A percentile compares a stretch with the other conserved stretches of the same genome.
These are phyloP conservation scores for Phenoliferia sp. DNA, from an alignment of 1,284 basidiomycete genomes.

Conservation along the genomic window DNA sequence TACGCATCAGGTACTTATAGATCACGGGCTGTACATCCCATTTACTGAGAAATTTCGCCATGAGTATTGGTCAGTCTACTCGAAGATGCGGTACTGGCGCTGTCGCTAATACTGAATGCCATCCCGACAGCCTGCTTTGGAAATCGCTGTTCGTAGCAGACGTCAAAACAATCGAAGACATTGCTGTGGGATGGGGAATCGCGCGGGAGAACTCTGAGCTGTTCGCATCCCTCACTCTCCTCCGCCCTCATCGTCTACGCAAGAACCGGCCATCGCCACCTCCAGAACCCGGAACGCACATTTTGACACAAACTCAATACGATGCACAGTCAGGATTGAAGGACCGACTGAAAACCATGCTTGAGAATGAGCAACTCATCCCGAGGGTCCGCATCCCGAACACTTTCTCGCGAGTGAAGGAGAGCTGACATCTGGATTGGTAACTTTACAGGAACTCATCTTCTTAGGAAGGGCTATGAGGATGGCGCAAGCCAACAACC, in stretches of 20 bases:
- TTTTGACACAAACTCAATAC: conserved; percentile 38
- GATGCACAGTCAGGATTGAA: conserved; percentile 49
- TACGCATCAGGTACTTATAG: conserved; percentile 54
- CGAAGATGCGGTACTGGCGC: neutral
- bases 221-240: conserved; percentile 45
- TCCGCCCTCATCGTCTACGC: conserved; percentile 36
- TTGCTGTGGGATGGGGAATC: conserved; percentile 71
- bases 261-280: conserved; percentile 25
- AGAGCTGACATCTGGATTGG: neutral
- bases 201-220: conserved; percentile 61
- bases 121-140: conserved; percentile 68
- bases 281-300: conserved; percentile 4
- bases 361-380: conserved; percentile 50
- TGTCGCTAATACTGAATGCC: conserved; percentile 25
- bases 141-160: conserved; percentile 67
- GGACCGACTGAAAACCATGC: conserved; percentile 46
- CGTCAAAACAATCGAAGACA: conserved; percentile 56
- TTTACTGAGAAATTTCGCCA: conserved; percentile 34
- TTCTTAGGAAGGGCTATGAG: conserved; percentile 80
- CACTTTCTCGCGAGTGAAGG: neutral
- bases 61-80: conserved; percentile 24
- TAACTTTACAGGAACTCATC: conserved; percentile 66
- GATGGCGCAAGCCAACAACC: conserved; percentile 51
- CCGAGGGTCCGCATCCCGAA: conserved; percentile 41
- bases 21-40: conserved; percentile 68